Percentiles rank a stretch among this genome's conserved stretches.
phyloP scores from a whole-genome alignment of 495 filamentous ascomycete species.

The Niebla homalea region DNA sequence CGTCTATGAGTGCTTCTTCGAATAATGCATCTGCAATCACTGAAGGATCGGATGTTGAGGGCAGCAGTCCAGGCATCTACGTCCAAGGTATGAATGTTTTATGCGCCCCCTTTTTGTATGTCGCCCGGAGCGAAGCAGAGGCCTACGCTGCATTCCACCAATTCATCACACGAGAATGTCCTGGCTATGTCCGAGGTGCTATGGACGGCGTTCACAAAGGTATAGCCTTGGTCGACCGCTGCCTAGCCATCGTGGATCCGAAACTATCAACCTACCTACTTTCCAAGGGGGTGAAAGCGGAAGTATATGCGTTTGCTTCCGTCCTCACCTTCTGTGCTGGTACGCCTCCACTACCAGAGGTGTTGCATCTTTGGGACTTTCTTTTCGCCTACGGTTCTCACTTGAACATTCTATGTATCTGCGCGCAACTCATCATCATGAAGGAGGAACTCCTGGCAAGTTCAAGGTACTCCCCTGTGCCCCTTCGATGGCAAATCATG shows the following conservation, averaged over 20 bases:
- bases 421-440: constrained; percentile 86
- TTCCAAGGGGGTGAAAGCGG: constrained; percentile 72
- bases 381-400: constrained; percentile 90
- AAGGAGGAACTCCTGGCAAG: constrained; percentile 69
- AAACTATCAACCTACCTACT: constrained; percentile 74
- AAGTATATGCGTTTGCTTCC: constrained; percentile 95
- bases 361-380: constrained; percentile 95
- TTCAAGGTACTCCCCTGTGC: constrained; percentile 50
- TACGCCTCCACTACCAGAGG: constrained; percentile 91
- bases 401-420: constrained; percentile 91
- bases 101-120: constrained; percentile 93
- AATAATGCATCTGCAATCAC: constrained; percentile 25
- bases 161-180: constrained; percentile 79
- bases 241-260: constrained; percentile 77
- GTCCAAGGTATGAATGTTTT: constrained; percentile 99
- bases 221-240: constrained; percentile 77
- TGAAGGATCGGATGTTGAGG: constrained; percentile 41
- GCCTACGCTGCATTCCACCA: constrained; percentile 84
- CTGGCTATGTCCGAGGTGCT: constrained; percentile 84
- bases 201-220: constrained; percentile 98
- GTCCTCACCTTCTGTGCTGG: constrained; percentile 92
- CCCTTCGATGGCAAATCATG: not conserved
- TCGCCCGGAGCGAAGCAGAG: constrained; percentile 85
- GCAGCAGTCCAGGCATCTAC: constrained; percentile 63
- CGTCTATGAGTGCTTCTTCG: constrained; percentile 33